Base-by-base conservation (phyloP, 1,139 yeast species). In the Blastobotrys elegans region DNA sequence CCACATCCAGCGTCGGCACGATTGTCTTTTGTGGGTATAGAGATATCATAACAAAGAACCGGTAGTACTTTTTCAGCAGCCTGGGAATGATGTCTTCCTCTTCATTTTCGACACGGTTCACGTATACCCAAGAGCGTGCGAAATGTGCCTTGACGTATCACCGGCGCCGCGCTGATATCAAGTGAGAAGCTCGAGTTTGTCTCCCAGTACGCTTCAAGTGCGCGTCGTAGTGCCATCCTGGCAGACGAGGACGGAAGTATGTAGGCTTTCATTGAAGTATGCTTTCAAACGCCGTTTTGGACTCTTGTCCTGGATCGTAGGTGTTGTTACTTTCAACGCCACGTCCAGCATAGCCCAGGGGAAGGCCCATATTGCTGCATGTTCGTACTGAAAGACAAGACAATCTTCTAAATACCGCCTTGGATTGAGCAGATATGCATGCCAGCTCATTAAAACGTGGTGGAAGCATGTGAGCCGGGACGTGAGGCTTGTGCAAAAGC, bases 391-490 rank as follows among this genome's bases (percentile, higher is more conserved):
- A 45, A 59, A 65, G 24, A 71, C 60, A 13, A 56, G 48, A 34
- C 66, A 63, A 26, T 61, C 62, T 41, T 69, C 72, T 49, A 66
- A 61, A 46, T 56, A 65, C 0, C 65, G 51, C 27, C 56, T 52
- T 1, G 71, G 70, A 42, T 63, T 64, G 47, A 67, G 55, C 51
- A 65, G 50, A 47, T 63, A 64, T 2, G 70, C 54, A 54, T 72
- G 74, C 75, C 74, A 72, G 1, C 71, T 70, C 68, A 71, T 61
- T 4, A 70, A 42, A 4, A 71, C 66, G 51, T 71, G 72, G 72
- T 2, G 73, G 72, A 31, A 67, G 45, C 53, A 35, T 43, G 27
- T 43, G n/a, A n/a, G n/a, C 40, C 4, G 27, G 30, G 14, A 27
- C 6, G 22, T n/a, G n/a, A n/a, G n/a, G n/a, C n/a, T n/a, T n/a